These are phyloP conservation scores for Pochonia chlamydosporia DNA, from an alignment of 2,329 filamentous ascomycete genomes.

Conservation along the genomic window DNA sequence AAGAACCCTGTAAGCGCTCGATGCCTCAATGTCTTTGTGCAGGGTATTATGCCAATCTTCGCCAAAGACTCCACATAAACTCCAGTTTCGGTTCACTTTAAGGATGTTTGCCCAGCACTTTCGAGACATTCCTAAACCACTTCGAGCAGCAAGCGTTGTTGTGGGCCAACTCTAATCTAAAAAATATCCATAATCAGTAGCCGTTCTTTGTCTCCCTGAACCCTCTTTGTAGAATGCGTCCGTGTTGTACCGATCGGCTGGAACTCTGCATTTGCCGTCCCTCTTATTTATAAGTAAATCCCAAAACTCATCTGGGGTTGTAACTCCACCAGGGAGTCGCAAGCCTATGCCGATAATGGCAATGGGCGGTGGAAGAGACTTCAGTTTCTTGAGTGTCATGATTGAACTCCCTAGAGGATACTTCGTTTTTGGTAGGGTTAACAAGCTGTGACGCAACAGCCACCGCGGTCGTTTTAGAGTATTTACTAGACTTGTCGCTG, in stretches of 20 bases:
- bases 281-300: slow-evolving; percentile 21
- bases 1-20: slow-evolving; percentile 2
- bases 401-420: too few species aligned
- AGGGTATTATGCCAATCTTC: slow-evolving; percentile 7
- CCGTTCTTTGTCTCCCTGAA: slow-evolving; percentile 5
- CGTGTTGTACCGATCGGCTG: slow-evolving; percentile 20
- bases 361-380: too few species aligned
- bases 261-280: slow-evolving; percentile 19
- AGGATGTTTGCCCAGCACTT: slow-evolving; percentile 2
- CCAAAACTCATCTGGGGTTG: slow-evolving; percentile 20
- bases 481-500: too few species aligned
- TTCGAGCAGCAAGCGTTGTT: slow-evolving; percentile 22
- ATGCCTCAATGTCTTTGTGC: neutral
- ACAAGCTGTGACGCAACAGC: too few species aligned
- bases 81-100: slow-evolving; percentile 2
- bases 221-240: slow-evolving; percentile 15
- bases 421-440: too few species aligned
- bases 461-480: too few species aligned
- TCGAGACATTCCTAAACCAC: slow-evolving; percentile 21
- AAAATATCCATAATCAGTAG: slow-evolving; percentile 20
- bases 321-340: slow-evolving; percentile 25
- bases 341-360: slow-evolving; percentile 25
- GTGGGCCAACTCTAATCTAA: slow-evolving; percentile 19
- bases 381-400: too few species aligned
- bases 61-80: slow-evolving; percentile 6